A percentile compares a stretch with the other conserved stretches of the same genome.
These are phyloP conservation scores for Comarum palustre DNA, from an alignment of 306 rosid genomes.

Conservation along the genomic window DNA sequence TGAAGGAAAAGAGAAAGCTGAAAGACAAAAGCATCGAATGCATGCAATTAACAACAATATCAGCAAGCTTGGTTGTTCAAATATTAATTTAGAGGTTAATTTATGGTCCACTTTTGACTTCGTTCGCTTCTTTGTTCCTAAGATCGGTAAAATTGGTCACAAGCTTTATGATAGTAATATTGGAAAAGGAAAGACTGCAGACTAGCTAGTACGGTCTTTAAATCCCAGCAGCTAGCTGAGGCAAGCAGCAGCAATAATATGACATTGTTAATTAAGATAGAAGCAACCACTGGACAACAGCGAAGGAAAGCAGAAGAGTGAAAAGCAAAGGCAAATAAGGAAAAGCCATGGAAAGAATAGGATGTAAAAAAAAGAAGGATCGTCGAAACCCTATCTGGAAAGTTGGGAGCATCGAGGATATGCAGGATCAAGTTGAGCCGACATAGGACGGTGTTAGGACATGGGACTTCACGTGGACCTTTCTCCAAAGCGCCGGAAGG, in stretches of 20 bases:
- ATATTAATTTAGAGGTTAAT: not conserved
- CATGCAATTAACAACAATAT: not conserved
- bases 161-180: no score
- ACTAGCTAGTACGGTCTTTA: no score
- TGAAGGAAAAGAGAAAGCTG: not conserved
- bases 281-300: no score
- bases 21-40: not conserved
- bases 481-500: constrained; percentile 8
- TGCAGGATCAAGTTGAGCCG: constrained; percentile 3
- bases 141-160: no score
- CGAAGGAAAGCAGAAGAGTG: not conserved
- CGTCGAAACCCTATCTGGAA: not conserved
- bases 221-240: no score
- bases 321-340: not conserved
- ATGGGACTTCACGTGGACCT: constrained; percentile 33
- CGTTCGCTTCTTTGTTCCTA: no score
- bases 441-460: constrained; percentile 21
- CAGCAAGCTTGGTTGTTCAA: not conserved
- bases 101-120: not conserved
- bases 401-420: not conserved
- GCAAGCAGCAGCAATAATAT: no score
- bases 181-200: no score
- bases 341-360: not conserved
- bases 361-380: not conserved
- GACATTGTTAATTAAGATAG: no score